phyloP scores from a whole-genome alignment of 2,329 filamentous ascomycete species.

The Apiospora aurea region DNA sequence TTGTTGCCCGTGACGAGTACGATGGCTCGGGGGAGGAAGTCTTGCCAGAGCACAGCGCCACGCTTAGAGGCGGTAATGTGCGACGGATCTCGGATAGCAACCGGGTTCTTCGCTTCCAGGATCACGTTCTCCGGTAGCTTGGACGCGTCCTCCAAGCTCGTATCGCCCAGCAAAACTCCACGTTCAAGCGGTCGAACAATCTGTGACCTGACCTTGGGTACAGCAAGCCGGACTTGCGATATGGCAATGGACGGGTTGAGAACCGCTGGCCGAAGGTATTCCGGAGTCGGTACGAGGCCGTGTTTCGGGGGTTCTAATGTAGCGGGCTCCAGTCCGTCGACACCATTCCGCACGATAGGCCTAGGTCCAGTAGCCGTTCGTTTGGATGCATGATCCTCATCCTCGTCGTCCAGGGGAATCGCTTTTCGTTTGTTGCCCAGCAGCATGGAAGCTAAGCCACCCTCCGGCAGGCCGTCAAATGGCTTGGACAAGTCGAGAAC shows the following conservation, averaged over 20 bases:
- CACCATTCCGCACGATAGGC: slow-evolving; percentile 77
- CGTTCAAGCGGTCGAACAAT: slow-evolving; percentile 83
- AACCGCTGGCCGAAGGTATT: slow-evolving; percentile 87
- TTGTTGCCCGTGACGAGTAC: slow-evolving; percentile 91
- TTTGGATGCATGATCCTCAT: slow-evolving; percentile 62
- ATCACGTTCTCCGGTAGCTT: slow-evolving; percentile 74
- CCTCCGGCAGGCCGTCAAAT: slow-evolving; percentile 90
- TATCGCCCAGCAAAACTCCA: slow-evolving; percentile 61
- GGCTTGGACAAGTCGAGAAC: slow-evolving; percentile 92
- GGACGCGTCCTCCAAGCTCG: slow-evolving; percentile 65
- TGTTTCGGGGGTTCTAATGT: slow-evolving; percentile 64
- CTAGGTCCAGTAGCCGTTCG: slow-evolving; percentile 71
- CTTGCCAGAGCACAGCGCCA: slow-evolving; percentile 87
- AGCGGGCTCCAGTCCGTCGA: slow-evolving; percentile 80
- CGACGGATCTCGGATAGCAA: slow-evolving; percentile 79
- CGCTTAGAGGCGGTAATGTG: slow-evolving; percentile 83
- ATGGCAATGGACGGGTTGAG: slow-evolving; percentile 82
- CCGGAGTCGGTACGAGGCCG: slow-evolving; percentile 74
- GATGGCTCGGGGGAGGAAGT: slow-evolving; percentile 86
- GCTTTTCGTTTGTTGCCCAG: slow-evolving; percentile 94
- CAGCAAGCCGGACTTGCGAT: slow-evolving; percentile 84
- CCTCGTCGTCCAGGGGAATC: slow-evolving; percentile 77
- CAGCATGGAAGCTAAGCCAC: slow-evolving; percentile 83
- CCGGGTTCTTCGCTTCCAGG: slow-evolving; percentile 87
- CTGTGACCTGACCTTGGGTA: slow-evolving; percentile 83